Evolutionary conservation across 257 asterid genomes (phyloP), one percentile per base, ranked within the genome.

Genomic region (Salvia splendens): DNA sequence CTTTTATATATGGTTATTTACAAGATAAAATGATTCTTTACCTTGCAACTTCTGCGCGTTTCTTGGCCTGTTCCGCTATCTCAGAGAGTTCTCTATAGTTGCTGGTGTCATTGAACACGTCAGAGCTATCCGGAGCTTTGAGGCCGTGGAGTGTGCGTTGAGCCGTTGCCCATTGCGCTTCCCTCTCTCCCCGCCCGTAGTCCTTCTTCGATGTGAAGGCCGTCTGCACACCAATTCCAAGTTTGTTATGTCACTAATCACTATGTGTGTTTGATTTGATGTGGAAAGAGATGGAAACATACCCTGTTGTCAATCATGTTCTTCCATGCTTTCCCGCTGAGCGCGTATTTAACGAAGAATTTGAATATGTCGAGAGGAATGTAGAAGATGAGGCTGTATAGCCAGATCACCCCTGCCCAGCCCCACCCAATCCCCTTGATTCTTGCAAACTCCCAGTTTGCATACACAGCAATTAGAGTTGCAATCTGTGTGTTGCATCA

Each of bases 381-480:
- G 55, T 84, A 84, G 20, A 70, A 72, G 41, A 84, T 4, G 60
- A 84, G 1, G 71, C 85, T 82, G 72, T 77, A 84, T 8, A 84
- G 45, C 90, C 90, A 84, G 41, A 84, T 82, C 12, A 79, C 84
- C 1, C 80, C 83, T 0, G 87, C 86, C 89, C 89, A 84, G 2
- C 89, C 89, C 89, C 89, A 84, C 0, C 89, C 89, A 3, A 79
- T 69, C 3, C 85, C 87, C 0, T 56, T 46, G 60, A 82, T 77
- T 46, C 77, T 75, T 35, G 89, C 89, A 8, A 84, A 84, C 6
- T 43, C 85, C 89, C 89, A 81, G 55, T 77, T 41, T 11, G 85
- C 76, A n/a, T 84, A 84, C 3, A 81, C 89, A 1, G 87, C 83
- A 28, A 84, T 45, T 2, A 84, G 4, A 17, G 89, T 84, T 30